Evolutionary conservation across 2,329 filamentous ascomycete genomes (phyloP), one percentile per base, ranked within the genome.

Genomic region (Fusarium caatingaense): DNA sequence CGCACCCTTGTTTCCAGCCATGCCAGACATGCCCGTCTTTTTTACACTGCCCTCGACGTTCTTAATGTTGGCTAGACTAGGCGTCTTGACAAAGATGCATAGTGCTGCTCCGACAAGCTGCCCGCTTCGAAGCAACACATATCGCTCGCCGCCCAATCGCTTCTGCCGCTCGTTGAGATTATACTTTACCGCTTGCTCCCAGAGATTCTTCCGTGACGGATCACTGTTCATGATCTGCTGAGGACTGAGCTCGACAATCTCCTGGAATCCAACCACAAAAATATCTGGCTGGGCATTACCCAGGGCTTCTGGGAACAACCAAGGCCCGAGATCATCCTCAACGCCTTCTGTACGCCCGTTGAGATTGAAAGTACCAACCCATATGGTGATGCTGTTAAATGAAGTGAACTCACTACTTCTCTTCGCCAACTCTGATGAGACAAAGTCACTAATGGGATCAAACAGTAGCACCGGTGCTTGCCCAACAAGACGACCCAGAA

Each of bases 201-300:
- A 99, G 21, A 91, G 83, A 68, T 93, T 90, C 71, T 95, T 93
- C 56, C 93, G 88, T 5, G 90, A 89, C 2, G 96, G 96, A 77
- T 99, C 95, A 64, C 94, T 98, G 71, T 97, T 97, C 94, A 99
- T 98, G 76, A 99, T 98, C 76, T 99, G 96, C 78, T 98, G 95
- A 18, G 97, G 96, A 74, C 93, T 98, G 48, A 99, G 84, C 76
- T 97, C 93, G n/a, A 99, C 96, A 68, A 99, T 98, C 80, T 99
- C 96, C 77, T 99, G 96, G 74, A 99, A 98, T 0, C 93, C 96
- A 18, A 98, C 91, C 10, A 92, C 94, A 54, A 97, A 90, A 40
- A 99, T 92, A 62, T 95, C 92, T 8, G 96, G 94, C 65, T 92
- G 89, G 48, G 88, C 84, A 6, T 88, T 79, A 8, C 88, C 86